Conservation (phyloP, 2,329 filamentous ascomycete genomes). For the Dendryphion nanum region DNA sequence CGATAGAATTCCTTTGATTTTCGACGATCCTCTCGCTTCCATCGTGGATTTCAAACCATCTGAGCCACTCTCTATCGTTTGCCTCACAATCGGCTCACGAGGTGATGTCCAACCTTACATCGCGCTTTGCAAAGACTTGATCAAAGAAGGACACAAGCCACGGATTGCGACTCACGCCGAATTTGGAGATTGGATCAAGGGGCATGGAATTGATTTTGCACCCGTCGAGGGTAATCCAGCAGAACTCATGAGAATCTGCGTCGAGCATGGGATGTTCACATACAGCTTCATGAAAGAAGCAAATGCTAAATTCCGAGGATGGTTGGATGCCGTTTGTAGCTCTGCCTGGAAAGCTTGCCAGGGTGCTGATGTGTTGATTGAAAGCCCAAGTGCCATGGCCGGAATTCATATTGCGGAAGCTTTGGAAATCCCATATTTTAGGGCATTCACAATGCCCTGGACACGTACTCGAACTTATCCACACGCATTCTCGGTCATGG, state of each 20-base stretch:
- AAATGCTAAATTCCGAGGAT: constrained; percentile 72
- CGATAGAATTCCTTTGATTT: constrained; percentile 73
- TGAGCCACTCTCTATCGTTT: constrained; percentile 78
- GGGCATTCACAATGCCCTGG: constrained; percentile 99
- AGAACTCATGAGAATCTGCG: constrained; percentile 93
- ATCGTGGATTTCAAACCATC: constrained; percentile 88
- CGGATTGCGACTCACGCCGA: constrained; percentile 90
- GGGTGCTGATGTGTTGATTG: constrained; percentile 84
- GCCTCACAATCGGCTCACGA: constrained; percentile 90
- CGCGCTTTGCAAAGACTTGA: constrained; percentile 84
- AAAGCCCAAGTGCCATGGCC: constrained; percentile 94
- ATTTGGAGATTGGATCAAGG: constrained; percentile 83
- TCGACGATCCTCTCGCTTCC: constrained; percentile 85
- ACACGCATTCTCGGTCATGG: constrained; percentile 90
- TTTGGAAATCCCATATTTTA: constrained; percentile 89
- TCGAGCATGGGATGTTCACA: constrained; percentile 97
- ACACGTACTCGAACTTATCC: constrained; percentile 93
- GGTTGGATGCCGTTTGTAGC: constrained; percentile 83
- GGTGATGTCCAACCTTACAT: constrained; percentile 98
- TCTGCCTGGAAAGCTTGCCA: constrained; percentile 84
- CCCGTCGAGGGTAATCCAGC: constrained; percentile 87
- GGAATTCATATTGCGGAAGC: constrained; percentile 97
- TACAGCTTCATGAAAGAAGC: constrained; percentile 87
- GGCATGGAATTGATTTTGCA: constrained; percentile 91
- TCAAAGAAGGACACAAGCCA: constrained; percentile 82